Evolutionary conservation across 1,284 basidiomycete genomes (phyloP), one percentile per base, ranked within the genome.

Genomic region (Microbotryum saponariae): DNA sequence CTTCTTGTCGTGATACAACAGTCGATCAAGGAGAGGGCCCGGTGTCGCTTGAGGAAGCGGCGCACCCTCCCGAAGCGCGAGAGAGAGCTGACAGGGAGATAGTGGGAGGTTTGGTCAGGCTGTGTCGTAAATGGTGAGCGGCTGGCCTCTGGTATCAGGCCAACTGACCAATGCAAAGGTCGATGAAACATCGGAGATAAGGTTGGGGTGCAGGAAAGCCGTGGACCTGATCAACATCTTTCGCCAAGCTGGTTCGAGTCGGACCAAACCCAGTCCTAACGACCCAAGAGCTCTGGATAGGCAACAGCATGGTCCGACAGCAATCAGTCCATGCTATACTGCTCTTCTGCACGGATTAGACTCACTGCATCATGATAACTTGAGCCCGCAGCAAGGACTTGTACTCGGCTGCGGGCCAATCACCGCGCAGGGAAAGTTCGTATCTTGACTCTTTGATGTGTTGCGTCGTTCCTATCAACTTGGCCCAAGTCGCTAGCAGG

Each of bases 11-110:
- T 68, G 66, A 33, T 63, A 60, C 4, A 68, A 18, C 6, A 68
- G 60, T 16, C 66, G 64, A 54, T 66, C 66, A 44, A 68, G 58
- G 2, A 68, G 51, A 1, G 66, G 66, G 2, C 66, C 66, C 18
- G 66, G 64, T 1, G 58, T 68, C 6, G 64, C 61, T 46, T 60
- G 48, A 1, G 66, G 66, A 0, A 68, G 55, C 1, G 61, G 56
- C 0, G 52, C 37, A 4, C 64, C 64, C 29, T 58, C 47, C 0
- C 64, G 59, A 4, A 68, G 54, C 0, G 64, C 64, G 51, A 68
- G 61, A 14, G 66, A 63, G 33, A 66, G 45, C 66, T 68, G 50
- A 4, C 25, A 31, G 12, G 48, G 20, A 27, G 21, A 42, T 18
- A 4, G 37, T 42, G 16, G 31, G 9, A 42, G 37, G 23, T 3